Evolutionary conservation across 305 asterid genomes (phyloP).

Genomic region (Fraxinus ornus): DNA sequence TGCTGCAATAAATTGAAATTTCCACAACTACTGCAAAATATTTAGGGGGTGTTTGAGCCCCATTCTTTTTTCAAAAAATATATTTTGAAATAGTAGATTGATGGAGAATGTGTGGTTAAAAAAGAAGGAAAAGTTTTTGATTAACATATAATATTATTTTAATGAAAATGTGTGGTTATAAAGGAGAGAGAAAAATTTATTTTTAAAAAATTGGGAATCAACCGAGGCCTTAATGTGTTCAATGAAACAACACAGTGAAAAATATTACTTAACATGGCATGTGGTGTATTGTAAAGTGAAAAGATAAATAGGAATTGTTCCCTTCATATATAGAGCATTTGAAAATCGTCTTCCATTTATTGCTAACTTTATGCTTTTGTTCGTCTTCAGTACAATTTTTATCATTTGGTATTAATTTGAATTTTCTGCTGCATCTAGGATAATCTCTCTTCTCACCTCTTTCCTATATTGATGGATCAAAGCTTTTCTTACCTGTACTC

Average conservation of each 20-base stretch:
- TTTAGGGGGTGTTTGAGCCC: not conserved
- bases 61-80: too few species aligned
- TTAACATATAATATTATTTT: not conserved
- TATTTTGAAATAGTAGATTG: not conserved
- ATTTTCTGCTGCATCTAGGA: conserved; percentile 6
- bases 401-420: not conserved
- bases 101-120: not conserved
- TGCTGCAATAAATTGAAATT: not conserved
- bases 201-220: not conserved
- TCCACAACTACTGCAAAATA: not conserved
- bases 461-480: conserved; percentile 13
- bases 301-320: conserved; percentile 4
- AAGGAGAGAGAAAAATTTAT: not conserved
- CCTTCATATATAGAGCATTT: conserved; percentile 15
- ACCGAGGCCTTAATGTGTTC: not conserved
- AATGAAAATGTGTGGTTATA: not conserved
- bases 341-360: not conserved
- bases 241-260: not conserved
- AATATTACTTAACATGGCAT: not conserved
- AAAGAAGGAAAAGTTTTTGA: not conserved
- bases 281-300: not conserved
- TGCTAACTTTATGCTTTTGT: conserved; percentile 12
- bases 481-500: conserved; percentile 19
- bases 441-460: conserved; percentile 4
- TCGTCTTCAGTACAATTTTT: not conserved